Conservation (phyloP, 306 rosid species). For the Trifolium pratense region DNA sequence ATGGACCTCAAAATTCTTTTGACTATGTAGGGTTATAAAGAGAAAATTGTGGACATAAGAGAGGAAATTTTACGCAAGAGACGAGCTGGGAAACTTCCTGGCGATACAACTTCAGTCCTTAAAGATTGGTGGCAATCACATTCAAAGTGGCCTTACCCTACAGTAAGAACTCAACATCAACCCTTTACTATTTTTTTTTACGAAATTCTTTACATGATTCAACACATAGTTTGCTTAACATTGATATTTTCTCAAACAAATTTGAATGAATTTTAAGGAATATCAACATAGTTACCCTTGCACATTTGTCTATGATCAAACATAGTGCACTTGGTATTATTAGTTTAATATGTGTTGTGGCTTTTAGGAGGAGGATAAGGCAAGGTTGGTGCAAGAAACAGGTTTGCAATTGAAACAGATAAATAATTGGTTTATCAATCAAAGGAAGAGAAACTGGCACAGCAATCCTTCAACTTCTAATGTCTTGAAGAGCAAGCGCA, state of each 20-base stretch:
- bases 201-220: not conserved
- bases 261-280: not conserved
- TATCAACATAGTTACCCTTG: not conserved
- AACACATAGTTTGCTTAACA: not conserved
- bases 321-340: not conserved
- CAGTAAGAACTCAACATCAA: slow-evolving; percentile 57
- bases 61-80: slow-evolving; percentile 98
- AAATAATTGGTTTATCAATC: slow-evolving; percentile 98
- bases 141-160: slow-evolving; percentile 98
- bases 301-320: not conserved
- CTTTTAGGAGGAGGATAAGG: slow-evolving; percentile 94
- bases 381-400: slow-evolving; percentile 94
- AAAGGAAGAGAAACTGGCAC: slow-evolving; percentile 99
- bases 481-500: slow-evolving; percentile 93
- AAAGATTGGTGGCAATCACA: slow-evolving; percentile 99
- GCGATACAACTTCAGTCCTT: slow-evolving; percentile 95
- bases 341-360: not conserved
- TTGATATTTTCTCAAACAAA: too few species aligned
- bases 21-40: slow-evolving; percentile 78
- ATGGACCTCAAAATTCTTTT: not conserved
- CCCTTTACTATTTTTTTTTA: not conserved
- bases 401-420: slow-evolving; percentile 95
- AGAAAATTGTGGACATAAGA: slow-evolving; percentile 93
- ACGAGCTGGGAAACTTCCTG: slow-evolving; percentile 99
- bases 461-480: slow-evolving; percentile 94